Base-by-base conservation (phyloP, 2,329 filamentous ascomycete species). In the Verticillium klebahnii region DNA sequence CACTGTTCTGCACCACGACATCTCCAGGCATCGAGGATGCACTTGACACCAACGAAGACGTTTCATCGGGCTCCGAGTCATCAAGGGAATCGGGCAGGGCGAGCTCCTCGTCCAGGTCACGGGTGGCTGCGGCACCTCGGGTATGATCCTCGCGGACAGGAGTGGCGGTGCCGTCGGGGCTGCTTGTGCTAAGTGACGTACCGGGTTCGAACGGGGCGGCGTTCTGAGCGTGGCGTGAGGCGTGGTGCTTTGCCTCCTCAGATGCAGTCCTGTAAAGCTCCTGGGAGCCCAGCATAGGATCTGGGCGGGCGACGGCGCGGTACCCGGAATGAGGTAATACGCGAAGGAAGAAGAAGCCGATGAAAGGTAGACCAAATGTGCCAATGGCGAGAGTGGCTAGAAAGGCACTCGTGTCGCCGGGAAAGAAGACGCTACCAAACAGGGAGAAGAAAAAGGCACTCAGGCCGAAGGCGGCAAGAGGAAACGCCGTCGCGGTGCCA, bases 371-470 rank as follows among this genome's bases (percentile, higher is more conserved):
- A 57, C 83, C 77, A 64, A 89, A 91, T 1, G 94, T 97, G 17
- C 93, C 93, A 65, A 87, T 81, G 3, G 93, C 87, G 50, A 99
- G 81, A 32, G 98, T 79, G 66, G 94, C 80, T 62, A 99, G 82
- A 68, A 97, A 93, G 45, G 85, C 85, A 61, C 89, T 89, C 1
- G 93, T 95, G 69, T 96, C 87, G 45, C 92, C 92, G 2, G 92
- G 91, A 71, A 97, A 93, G 50, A 92, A 79, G 56, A 96, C 72
- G 19, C 87, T 86, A 25, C 92, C 91, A 37, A 96, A 77, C 2
- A 89, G 82, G 0, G 95, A 94, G 78, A 97, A 99, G 80, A 98
- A 96, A 77, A 99, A 95, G 60, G 95, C 95, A 73, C 93, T 97
- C 62, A 99, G 78, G 3, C 95, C 95, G 72, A 98, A 98, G 3